These are phyloP conservation scores for Teratosphaeria pseudoeucalypti DNA, from an alignment of 2,329 filamentous ascomycete species.

Conservation along the genomic window DNA sequence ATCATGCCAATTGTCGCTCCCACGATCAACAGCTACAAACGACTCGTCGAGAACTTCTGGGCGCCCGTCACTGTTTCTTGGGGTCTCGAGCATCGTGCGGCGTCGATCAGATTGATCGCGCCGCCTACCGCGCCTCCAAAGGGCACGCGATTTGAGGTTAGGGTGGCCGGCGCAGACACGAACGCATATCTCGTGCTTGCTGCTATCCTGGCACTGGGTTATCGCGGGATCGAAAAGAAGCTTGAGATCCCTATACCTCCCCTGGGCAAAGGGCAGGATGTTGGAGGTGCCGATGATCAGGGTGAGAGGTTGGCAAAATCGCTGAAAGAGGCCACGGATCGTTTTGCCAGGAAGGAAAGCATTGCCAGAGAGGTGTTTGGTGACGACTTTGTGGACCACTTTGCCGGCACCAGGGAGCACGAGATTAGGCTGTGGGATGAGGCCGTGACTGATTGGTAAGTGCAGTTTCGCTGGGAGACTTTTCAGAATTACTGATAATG, in stretches of 20 bases:
- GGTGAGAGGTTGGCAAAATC: conserved; percentile 74
- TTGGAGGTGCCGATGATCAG: conserved; percentile 60
- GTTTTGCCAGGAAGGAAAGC: conserved; percentile 68
- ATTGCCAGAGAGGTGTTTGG: conserved; percentile 90
- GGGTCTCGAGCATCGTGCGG: conserved; percentile 90
- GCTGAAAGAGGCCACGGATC: conserved; percentile 70
- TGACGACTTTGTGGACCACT: conserved; percentile 93
- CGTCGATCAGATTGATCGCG: conserved; percentile 79
- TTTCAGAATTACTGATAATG: background rate
- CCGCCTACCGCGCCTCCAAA: conserved; percentile 76
- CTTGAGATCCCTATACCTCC: conserved; percentile 73
- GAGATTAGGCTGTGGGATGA: conserved; percentile 88
- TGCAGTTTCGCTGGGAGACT: conserved; percentile 18
- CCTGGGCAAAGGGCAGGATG: conserved; percentile 72
- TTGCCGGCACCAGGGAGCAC: conserved; percentile 81
- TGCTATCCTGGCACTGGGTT: conserved; percentile 77
- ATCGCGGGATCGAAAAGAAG: conserved; percentile 87
- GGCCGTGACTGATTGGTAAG: conserved; percentile 91
- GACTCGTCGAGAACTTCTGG: conserved; percentile 98
- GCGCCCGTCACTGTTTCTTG: conserved; percentile 94
- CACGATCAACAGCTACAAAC: conserved; percentile 96
- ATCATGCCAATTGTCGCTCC: conserved; percentile 93
- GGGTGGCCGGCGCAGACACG: conserved; percentile 86
- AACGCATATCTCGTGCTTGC: conserved; percentile 83
- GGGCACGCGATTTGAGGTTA: conserved; percentile 84